Evolutionary conservation across 495 filamentous ascomycete genomes (phyloP), one percentile per base, ranked within the genome.

Genomic region (Penicillium robsamsonii): DNA sequence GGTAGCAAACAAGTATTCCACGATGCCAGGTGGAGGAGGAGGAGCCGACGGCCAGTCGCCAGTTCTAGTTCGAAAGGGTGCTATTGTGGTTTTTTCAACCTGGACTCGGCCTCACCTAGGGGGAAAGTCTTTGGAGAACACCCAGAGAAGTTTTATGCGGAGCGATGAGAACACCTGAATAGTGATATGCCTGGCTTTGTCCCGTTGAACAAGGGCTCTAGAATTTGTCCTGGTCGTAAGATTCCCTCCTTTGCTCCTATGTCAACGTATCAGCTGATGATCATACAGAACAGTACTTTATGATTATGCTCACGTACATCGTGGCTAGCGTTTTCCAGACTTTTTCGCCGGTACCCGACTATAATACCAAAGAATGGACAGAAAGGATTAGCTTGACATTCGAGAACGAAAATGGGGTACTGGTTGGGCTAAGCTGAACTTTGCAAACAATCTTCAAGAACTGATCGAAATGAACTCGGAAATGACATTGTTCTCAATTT

Each of bases 201-300:
- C 15, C 64, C 58, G 17, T 67, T 67, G 12, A 67, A 61, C 15
- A 59, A 56, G 27, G 61, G 61, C 0, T 58, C 64, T 5, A 31
- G 61, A 17, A 47, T 33, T 8, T 66, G 64, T 31, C 53, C 62
- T 46, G 61, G 64, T 29, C 56, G 64, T 67, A 52, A 61, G 44
- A 50, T 52, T 25, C 35, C 13, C 38, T 20, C 24, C 24, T 8
- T 56, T 33, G 8, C n/a, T 41, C 18, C 20, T 29, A 15, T 41
- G 5, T 25, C 31, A 24, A 35, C 11, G 29, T 2, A 13, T 6
- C 15, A 10, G 29, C 35, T 40, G 22, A 40, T 29, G 6, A 13
- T 5, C 0, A 46, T 30, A 0, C 42, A 65, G 55, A 52, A 35
- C 41, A 55, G 18, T 59, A 58, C 46, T 55, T 59, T 6, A 53